These are phyloP conservation scores for Cryptosporidium bovis DNA, from an alignment of 169 alveolate genomes.

Conservation along the genomic window DNA sequence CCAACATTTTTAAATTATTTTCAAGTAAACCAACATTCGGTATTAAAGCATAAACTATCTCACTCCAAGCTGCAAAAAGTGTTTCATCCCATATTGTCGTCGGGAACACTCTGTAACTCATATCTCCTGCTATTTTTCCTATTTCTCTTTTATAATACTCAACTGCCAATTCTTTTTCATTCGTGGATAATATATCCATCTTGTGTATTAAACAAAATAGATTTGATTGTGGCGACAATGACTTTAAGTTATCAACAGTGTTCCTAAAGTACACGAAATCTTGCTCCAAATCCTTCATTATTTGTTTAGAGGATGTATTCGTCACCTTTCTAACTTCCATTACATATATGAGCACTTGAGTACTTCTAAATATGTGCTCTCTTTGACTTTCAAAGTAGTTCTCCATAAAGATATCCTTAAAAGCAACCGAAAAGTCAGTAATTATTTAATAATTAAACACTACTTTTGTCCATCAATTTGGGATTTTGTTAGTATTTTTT, in stretches of 20 bases:
- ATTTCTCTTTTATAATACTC: conserved; percentile 82
- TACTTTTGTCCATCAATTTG: too few species aligned
- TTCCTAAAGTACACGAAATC: conserved; percentile 86
- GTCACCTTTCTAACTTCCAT: conserved; percentile 81
- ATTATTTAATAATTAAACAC: too few species aligned
- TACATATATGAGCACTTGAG: conserved; percentile 92
- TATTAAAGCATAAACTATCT: conserved; percentile 87
- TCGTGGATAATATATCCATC: conserved; percentile 88
- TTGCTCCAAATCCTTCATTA: conserved; percentile 79
- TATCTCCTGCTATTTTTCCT: conserved; percentile 73
- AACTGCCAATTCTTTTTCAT: conserved; percentile 84
- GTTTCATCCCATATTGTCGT: conserved; percentile 95
- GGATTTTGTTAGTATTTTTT: too few species aligned
- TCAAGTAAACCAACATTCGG: conserved; percentile 86
- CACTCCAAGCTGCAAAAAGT: conserved; percentile 92
- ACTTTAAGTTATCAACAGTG: conserved; percentile 86
- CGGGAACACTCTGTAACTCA: conserved; percentile 78
- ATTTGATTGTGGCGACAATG: conserved; percentile 88
- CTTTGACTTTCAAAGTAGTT: conserved; percentile 92
- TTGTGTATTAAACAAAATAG: conserved; percentile 92
- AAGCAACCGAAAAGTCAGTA: too few species aligned
- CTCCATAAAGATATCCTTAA: conserved; percentile 91
- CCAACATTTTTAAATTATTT: conserved; percentile 82
- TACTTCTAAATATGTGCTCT: conserved; percentile 89
- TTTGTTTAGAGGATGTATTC: conserved; percentile 69